Percentiles rank a stretch among this genome's conserved stretches.
phyloP scores from a whole-genome alignment of 257 asterid genomes.

The Thymus mandschuricus region DNA sequence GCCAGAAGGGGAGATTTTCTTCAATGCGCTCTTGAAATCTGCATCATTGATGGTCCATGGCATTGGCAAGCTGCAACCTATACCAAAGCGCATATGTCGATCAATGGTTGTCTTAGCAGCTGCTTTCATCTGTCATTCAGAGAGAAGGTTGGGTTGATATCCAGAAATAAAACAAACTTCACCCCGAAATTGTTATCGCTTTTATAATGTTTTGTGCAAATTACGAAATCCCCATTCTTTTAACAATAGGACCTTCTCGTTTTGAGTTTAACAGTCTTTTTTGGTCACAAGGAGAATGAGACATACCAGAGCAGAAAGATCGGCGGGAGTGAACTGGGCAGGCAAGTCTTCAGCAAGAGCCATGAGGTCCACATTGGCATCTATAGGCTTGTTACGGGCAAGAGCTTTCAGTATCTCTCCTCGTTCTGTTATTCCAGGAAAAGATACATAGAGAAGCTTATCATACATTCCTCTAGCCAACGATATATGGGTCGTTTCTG shows the following conservation, averaged over 20 bases:
- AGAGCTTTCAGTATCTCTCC: constrained; percentile 74
- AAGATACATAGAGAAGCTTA: constrained; percentile 70
- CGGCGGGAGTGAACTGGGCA: constrained; percentile 78
- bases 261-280: no score
- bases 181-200: no score
- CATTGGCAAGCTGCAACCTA: constrained; percentile 26
- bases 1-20: no score
- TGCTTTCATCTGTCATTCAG: constrained; percentile 52
- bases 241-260: no score
- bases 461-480: neutral
- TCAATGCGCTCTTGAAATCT: constrained; percentile 54
- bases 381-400: constrained; percentile 61
- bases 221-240: no score
- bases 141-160: neutral
- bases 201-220: no score
- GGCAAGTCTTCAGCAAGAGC: constrained; percentile 57
- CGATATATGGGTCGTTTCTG: constrained; percentile 50
- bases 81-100: constrained; percentile 33
- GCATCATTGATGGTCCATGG: constrained; percentile 44
- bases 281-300: neutral
- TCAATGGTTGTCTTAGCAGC: constrained; percentile 64
- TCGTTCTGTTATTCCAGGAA: constrained; percentile 74
- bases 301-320: constrained; percentile 70
- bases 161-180: no score
- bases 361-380: constrained; percentile 61